A percentile compares a stretch with the other conserved stretches of the same genome.
phyloP scores from a whole-genome alignment of 306 rosid genomes.

The Urtica urens region DNA sequence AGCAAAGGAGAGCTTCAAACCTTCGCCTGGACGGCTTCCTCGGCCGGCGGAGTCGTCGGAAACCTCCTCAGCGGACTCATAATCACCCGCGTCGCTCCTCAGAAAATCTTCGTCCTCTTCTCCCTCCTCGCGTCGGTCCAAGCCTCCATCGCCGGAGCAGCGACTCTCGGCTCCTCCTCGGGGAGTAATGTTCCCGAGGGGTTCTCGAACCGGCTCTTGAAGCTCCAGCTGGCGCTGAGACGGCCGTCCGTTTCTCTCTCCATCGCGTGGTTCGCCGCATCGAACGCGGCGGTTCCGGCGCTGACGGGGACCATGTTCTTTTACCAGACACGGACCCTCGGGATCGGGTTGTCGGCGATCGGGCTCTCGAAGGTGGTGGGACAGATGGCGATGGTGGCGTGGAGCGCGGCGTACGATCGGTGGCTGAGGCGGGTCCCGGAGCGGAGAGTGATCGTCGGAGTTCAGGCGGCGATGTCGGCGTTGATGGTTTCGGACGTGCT shows the following conservation, averaged over 20 bases:
- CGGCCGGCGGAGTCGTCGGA: conserved; percentile 82
- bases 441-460: conserved; percentile 56
- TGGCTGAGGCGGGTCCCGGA: conserved; percentile 47
- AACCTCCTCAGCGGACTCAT: conserved; percentile 63
- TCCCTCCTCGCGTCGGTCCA: conserved; percentile 60
- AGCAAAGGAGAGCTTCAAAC: conserved; percentile 80
- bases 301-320: conserved; percentile 93
- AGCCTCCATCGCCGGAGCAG: conserved; percentile 45
- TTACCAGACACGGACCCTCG: conserved; percentile 64
- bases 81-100: conserved; percentile 41
- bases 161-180: conserved; percentile 48
- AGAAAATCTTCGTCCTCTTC: conserved; percentile 46
- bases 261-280: conserved; percentile 71
- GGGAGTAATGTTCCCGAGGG: conserved; percentile 65
- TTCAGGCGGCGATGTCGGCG: conserved; percentile 54
- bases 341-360: conserved; percentile 51
- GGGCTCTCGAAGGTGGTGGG: conserved; percentile 88
- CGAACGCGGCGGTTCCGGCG: conserved; percentile 72
- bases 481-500: conserved; percentile 74
- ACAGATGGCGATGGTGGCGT: conserved; percentile 71
- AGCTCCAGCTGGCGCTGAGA: conserved; percentile 42
- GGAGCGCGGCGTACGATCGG: conserved; percentile 60
- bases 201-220: conserved; percentile 49
- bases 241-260: conserved; percentile 59
- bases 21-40: conserved; percentile 80